Percentiles rank a stretch among this genome's conserved stretches.
Evolutionary conservation across 352 stramenopile genomes (phyloP).

Genomic region (Pythium phragmitis): DNA sequence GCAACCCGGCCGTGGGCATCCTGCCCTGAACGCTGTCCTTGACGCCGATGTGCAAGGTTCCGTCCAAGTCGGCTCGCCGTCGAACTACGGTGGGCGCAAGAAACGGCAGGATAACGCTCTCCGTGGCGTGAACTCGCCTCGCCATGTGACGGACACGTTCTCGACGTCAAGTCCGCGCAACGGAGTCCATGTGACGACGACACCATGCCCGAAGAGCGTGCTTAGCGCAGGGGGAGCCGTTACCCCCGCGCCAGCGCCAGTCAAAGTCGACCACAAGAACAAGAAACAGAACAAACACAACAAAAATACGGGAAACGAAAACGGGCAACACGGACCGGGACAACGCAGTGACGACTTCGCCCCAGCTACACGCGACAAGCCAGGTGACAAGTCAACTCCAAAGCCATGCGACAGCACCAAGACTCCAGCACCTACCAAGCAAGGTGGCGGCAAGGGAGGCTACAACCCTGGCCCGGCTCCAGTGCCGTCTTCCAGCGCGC

Average conservation of each 20-base stretch:
- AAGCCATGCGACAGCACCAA: conserved; percentile 17
- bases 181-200: conserved; percentile 18
- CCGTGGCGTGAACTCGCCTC: conserved; percentile 42
- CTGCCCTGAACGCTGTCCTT: conserved; percentile 28
- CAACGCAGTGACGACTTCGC: neutral
- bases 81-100: conserved; percentile 37
- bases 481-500: neutral
- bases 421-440: neutral
- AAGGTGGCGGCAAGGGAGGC: conserved; percentile 3
- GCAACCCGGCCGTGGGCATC: conserved; percentile 29
- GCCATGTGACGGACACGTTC: conserved; percentile 35
- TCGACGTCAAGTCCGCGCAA: conserved; percentile 37
- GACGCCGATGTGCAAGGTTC: conserved; percentile 25
- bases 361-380: neutral
- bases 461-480: neutral
- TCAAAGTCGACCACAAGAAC: neutral
- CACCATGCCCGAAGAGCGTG: conserved; percentile 27
- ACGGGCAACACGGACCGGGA: neutral
- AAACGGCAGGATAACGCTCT: conserved; percentile 31
- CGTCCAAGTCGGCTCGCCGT: conserved; percentile 35
- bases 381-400: neutral
- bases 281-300: conserved; percentile 19
- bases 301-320: conserved; percentile 7
- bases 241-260: neutral
- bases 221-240: conserved; percentile 3